Evolutionary conservation across 1,284 basidiomycete species (phyloP).

Genomic region (Ustilago crameri): DNA sequence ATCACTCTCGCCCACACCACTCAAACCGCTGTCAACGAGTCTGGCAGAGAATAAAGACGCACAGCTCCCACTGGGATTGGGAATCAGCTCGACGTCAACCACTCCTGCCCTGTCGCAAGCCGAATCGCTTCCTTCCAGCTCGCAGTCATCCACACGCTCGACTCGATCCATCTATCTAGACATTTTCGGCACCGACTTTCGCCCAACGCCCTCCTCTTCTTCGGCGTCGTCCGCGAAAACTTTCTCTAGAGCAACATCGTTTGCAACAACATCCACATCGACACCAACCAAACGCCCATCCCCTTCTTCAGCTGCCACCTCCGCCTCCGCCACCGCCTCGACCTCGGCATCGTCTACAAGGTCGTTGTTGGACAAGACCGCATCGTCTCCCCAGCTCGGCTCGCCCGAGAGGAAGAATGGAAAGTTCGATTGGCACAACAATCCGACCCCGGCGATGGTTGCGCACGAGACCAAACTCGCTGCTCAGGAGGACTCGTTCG

Average conservation of each 20-base stretch:
- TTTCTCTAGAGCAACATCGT: constrained; percentile 16
- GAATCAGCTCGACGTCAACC: constrained; percentile 10
- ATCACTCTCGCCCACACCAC: background rate
- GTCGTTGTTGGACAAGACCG: constrained; percentile 36
- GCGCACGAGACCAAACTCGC: constrained; percentile 32
- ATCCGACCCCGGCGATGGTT: constrained; percentile 46
- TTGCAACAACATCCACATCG: constrained; percentile 17
- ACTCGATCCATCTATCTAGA: constrained; percentile 40
- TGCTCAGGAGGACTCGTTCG: constrained; percentile 18
- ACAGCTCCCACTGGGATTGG: background rate
- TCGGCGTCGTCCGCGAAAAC: constrained; percentile 1
- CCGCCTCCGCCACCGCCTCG: background rate
- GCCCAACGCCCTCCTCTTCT: constrained; percentile 13
- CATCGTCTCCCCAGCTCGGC: constrained; percentile 52
- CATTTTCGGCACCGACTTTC: constrained; percentile 47
- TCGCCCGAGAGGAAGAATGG: constrained; percentile 48
- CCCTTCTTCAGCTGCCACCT: background rate
- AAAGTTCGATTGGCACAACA: constrained; percentile 50
- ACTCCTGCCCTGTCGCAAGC: constrained; percentile 37
- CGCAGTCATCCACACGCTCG: constrained; percentile 28
- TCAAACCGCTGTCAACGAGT: constrained; percentile 23
- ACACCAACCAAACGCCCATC: constrained; percentile 11
- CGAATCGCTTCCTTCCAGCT: constrained; percentile 28
- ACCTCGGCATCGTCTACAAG: constrained; percentile 3
- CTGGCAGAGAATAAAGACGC: constrained; percentile 20